A percentile compares a stretch with the other conserved stretches of the same genome.
Evolutionary conservation across 495 filamentous ascomycete species (phyloP).

Genomic region (Neurospora africana): DNA sequence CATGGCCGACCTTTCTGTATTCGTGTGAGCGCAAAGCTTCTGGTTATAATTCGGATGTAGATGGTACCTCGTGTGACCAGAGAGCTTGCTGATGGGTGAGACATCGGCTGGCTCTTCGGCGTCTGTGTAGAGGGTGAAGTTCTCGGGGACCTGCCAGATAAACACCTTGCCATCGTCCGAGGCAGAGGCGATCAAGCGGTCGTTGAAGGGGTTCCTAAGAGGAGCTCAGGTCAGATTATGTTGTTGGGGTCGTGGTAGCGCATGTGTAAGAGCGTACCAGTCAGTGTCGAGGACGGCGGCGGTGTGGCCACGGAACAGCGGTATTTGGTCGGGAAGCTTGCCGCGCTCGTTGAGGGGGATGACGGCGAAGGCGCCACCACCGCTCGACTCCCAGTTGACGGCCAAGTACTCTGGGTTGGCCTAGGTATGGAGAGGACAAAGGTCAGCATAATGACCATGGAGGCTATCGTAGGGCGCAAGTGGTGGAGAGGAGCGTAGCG

Average conservation of each 20-base stretch:
- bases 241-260: not conserved
- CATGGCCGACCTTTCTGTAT: constrained; percentile 83
- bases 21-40: constrained; percentile 4
- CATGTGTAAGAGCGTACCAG: constrained; percentile 47
- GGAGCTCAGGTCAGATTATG: constrained; percentile 23
- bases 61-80: constrained; percentile 55
- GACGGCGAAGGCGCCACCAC: constrained; percentile 93
- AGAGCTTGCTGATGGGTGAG: constrained; percentile 65
- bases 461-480: not conserved
- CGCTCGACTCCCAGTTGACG: constrained; percentile 97
- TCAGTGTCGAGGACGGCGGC: constrained; percentile 94
- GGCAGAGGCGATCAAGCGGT: constrained; percentile 80
- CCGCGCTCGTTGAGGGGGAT: constrained; percentile 84
- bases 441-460: constrained; percentile 16
- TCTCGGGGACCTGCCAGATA: constrained; percentile 88
- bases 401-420: constrained; percentile 92
- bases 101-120: constrained; percentile 76
- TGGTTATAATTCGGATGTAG: not conserved
- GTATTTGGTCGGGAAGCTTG: constrained; percentile 82
- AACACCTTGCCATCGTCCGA: constrained; percentile 96
- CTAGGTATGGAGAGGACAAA: constrained; percentile 29
- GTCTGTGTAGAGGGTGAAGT: constrained; percentile 73
- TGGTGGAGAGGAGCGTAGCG: not conserved
- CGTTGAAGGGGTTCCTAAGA: constrained; percentile 85
- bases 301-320: constrained; percentile 91